A percentile compares a stretch with the other conserved stretches of the same genome.
Evolutionary conservation across 768 basidiomycete genomes (phyloP).

Genomic region (Collybiopsis confluens): DNA sequence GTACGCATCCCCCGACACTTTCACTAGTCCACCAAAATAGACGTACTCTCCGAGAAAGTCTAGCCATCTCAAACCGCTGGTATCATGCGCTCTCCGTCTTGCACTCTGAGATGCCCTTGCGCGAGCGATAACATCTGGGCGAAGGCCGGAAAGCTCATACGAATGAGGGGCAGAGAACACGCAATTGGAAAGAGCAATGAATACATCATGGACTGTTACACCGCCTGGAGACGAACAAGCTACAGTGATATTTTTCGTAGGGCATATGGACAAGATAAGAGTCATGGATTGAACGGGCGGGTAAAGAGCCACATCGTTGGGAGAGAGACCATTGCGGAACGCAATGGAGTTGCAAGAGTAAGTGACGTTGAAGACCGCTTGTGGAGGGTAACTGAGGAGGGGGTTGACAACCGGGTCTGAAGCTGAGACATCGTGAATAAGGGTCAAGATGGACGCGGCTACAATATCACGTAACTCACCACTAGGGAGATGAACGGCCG

Average conservation of each 20-base stretch:
- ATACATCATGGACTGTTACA: conserved; percentile 1
- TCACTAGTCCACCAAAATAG: conserved; percentile 2
- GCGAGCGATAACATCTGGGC: not conserved
- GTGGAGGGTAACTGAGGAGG: not conserved
- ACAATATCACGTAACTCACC: not conserved
- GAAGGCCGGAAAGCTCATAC: not conserved
- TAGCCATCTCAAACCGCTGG: not conserved
- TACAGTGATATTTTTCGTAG: not conserved
- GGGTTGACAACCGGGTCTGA: not conserved
- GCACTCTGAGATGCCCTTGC: not conserved
- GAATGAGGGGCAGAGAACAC: not conserved
- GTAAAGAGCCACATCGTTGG: not conserved
- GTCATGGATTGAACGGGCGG: not conserved
- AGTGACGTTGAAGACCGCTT: not conserved
- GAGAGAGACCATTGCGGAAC: not conserved
- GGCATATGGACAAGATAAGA: not conserved
- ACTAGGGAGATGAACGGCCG: not conserved
- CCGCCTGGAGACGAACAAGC: not conserved
- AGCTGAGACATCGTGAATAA: too few species aligned
- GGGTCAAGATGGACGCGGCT: not conserved
- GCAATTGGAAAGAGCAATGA: not conserved
- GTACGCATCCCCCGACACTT: not conserved
- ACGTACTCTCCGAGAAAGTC: not conserved
- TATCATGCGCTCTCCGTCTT: not conserved
- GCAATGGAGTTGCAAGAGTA: not conserved